A percentile compares a stretch with the other conserved stretches of the same genome.
Conservation (phyloP, 345 rosid genomes). For the Laguncularia racemosa region DNA sequence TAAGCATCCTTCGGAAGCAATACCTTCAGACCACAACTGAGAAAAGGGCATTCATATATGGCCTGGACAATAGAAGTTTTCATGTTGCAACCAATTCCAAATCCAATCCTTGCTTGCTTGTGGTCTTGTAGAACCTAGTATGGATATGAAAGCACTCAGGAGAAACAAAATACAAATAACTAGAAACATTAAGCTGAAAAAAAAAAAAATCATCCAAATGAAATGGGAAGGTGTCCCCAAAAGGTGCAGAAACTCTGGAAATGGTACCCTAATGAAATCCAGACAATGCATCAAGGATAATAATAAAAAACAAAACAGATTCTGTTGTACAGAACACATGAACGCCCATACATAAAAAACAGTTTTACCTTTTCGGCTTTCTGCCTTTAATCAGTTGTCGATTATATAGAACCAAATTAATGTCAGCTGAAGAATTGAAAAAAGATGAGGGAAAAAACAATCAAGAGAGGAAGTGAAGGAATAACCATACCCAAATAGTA, state of each 20-base stretch:
- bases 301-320: no score
- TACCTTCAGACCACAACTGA: constrained; percentile 68
- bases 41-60: constrained; percentile 75
- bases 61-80: constrained; percentile 59
- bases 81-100: constrained; percentile 69
- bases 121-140: constrained; percentile 56
- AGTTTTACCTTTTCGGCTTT: no score
- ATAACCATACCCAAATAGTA: neutral
- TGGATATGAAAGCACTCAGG: constrained; percentile 11
- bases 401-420: no score
- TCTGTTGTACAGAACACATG: no score
- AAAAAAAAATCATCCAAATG: neutral
- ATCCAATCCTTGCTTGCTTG: constrained; percentile 83
- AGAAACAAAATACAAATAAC: constrained; percentile 3
- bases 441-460: neutral
- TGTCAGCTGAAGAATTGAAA: neutral
- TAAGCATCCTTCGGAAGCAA: constrained; percentile 3
- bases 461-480: neutral
- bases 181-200: neutral
- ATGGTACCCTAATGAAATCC: no score
- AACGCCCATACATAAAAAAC: no score
- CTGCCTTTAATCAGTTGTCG: no score
- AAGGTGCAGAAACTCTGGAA: no score
- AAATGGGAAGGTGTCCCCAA: no score
- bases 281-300: no score